Percentiles rank a stretch among this genome's conserved stretches.
These are phyloP conservation scores for Leccinum imitatum DNA, from an alignment of 768 basidiomycete species.

Conservation along the genomic window DNA sequence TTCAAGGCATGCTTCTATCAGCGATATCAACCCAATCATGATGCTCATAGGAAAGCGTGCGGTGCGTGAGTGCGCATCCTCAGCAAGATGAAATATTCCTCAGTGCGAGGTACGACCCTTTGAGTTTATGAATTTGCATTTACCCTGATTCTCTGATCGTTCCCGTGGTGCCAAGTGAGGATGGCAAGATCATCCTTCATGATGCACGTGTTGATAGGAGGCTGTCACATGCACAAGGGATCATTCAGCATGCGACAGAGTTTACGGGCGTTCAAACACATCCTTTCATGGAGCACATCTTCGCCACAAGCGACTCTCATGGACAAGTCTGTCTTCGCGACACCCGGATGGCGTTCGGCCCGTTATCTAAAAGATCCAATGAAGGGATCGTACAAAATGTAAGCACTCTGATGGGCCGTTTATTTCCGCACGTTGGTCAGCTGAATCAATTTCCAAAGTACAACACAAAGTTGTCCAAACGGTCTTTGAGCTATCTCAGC, in stretches of 20 bases:
- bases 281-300: constrained; percentile 65
- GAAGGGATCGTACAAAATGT: constrained; percentile 53
- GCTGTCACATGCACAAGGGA: constrained; percentile 44
- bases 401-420: not conserved
- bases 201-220: constrained; percentile 49
- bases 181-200: constrained; percentile 63
- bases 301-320: constrained; percentile 58
- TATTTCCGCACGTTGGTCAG: constrained; percentile 9
- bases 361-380: constrained; percentile 40
- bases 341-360: constrained; percentile 70
- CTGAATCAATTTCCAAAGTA: constrained; percentile 42
- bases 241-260: constrained; percentile 51
- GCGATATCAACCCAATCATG: constrained; percentile 12
- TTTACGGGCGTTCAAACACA: constrained; percentile 68
- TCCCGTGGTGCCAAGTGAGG: constrained; percentile 49
- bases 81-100: constrained; percentile 65
- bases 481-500: constrained; percentile 38
- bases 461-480: constrained; percentile 46
- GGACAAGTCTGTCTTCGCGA: constrained; percentile 70
- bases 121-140: constrained; percentile 15
- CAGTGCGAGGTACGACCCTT: constrained; percentile 55
- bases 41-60: constrained; percentile 57
- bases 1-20: constrained; percentile 20
- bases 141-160: constrained; percentile 17
- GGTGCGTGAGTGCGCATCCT: constrained; percentile 66